Percentiles rank a stretch among this genome's conserved stretches.
Conservation (phyloP, 441 rosid genomes). For the Dalechampia spathulata region DNA sequence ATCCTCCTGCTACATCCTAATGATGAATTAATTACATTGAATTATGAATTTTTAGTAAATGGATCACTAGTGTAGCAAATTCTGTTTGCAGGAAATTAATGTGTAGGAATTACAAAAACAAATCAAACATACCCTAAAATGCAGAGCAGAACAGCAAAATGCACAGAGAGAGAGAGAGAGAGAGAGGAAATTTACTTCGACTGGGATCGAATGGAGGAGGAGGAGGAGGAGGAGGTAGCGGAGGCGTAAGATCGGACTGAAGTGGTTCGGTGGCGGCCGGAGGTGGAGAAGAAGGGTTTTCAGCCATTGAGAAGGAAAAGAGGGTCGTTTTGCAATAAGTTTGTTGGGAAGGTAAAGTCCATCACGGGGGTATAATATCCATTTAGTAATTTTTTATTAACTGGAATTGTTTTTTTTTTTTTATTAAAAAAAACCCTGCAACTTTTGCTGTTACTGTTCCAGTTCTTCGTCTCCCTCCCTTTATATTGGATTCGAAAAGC, state of each 20-base stretch:
- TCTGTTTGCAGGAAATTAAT: too few species aligned
- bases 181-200: constrained; percentile 51
- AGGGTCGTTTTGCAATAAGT: neutral
- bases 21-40: neutral
- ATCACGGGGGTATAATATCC: too few species aligned
- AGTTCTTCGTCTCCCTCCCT: too few species aligned
- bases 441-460: too few species aligned
- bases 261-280: neutral
- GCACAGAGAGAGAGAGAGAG: constrained; percentile 4
- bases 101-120: too few species aligned
- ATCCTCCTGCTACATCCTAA: too few species aligned
- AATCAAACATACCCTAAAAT: neutral
- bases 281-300: neutral
- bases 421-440: too few species aligned
- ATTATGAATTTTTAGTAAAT: neutral
- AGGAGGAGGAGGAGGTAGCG: constrained; percentile 15
- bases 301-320: neutral
- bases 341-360: too few species aligned
- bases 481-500: too few species aligned
- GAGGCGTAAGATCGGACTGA: neutral
- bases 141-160: neutral
- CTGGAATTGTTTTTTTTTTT: too few species aligned
- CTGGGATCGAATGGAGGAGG: constrained; percentile 59
- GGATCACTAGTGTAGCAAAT: too few species aligned
- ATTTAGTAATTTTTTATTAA: too few species aligned